These are phyloP conservation scores for Trypanosoma grayi DNA, from an alignment of 208 protist species.

Conservation along the genomic window DNA sequence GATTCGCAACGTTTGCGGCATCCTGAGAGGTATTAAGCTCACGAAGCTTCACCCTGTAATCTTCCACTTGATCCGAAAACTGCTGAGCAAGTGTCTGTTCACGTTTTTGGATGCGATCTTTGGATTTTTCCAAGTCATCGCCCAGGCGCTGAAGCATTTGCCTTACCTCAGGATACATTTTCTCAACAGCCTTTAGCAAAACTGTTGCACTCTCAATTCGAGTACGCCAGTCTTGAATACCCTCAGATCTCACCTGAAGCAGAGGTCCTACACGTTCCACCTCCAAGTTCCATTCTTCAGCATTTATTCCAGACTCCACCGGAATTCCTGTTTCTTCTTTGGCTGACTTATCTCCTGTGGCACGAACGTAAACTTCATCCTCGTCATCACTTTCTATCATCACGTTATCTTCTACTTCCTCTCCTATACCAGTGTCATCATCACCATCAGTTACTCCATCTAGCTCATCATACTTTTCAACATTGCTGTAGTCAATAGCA, in stretches of 20 bases:
- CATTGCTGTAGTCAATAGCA: conserved; percentile 67
- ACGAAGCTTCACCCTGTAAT: conserved; percentile 85
- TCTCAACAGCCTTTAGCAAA: conserved; percentile 84
- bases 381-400: conserved; percentile 88
- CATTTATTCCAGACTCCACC: conserved; percentile 62
- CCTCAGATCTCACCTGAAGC: conserved; percentile 61
- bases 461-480: conserved; percentile 82
- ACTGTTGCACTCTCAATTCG: conserved; percentile 76
- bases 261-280: conserved; percentile 85
- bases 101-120: conserved; percentile 87
- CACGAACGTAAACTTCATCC: conserved; percentile 75
- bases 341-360: conserved; percentile 32
- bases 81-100: conserved; percentile 89
- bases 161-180: conserved; percentile 89
- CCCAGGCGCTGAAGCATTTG: conserved; percentile 76
- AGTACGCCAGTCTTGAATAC: conserved; percentile 80
- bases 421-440: conserved; percentile 49
- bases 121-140: conserved; percentile 85
- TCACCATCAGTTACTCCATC: conserved; percentile 69
- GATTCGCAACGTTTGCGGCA: conserved; percentile 67
- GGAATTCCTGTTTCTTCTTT: conserved; percentile 44
- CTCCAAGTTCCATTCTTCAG: conserved; percentile 88
- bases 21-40: conserved; percentile 83
- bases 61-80: conserved; percentile 87
- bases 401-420: conserved; percentile 81